phyloP scores from a whole-genome alignment of 164 flowering plant genomes.

The Aristolochia contorta region DNA sequence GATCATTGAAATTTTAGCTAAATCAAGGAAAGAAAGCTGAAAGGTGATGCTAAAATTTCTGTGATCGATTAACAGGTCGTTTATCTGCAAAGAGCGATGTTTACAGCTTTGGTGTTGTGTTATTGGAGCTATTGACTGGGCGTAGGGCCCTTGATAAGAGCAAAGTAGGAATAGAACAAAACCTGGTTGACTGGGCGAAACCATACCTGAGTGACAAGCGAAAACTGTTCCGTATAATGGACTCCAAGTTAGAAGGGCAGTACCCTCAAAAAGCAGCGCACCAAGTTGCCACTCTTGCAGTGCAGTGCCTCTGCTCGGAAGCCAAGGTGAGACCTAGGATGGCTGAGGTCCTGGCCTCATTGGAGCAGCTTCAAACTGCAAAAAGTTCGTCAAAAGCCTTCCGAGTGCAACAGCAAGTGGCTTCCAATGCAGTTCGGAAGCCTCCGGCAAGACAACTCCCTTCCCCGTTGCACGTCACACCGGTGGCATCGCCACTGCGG shows the following conservation, averaged over 20 bases:
- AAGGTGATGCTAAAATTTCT: neutral
- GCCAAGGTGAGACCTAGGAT: conserved; percentile 58
- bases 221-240: conserved; percentile 43
- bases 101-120: conserved; percentile 65
- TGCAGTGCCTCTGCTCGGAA: conserved; percentile 46
- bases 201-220: conserved; percentile 33
- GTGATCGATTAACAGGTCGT: conserved; percentile 29
- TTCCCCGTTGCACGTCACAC: conserved; percentile 3
- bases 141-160: conserved; percentile 44
- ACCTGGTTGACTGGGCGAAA: conserved; percentile 49
- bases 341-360: conserved; percentile 48
- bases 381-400: conserved; percentile 25
- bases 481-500: conserved; percentile 15
- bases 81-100: conserved; percentile 45
- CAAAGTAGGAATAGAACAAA: conserved; percentile 36
- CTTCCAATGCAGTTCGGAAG: conserved; percentile 10
- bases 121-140: conserved; percentile 55
- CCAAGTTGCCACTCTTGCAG: conserved; percentile 50
- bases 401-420: conserved; percentile 16
- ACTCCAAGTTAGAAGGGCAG: conserved; percentile 47
- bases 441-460: conserved; percentile 31
- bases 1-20: no score
- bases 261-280: conserved; percentile 67
- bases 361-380: conserved; percentile 48
- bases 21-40: neutral